phyloP scores from a whole-genome alignment of 163 green algal genomes.

The Chlamydomonas reinhardtii region DNA sequence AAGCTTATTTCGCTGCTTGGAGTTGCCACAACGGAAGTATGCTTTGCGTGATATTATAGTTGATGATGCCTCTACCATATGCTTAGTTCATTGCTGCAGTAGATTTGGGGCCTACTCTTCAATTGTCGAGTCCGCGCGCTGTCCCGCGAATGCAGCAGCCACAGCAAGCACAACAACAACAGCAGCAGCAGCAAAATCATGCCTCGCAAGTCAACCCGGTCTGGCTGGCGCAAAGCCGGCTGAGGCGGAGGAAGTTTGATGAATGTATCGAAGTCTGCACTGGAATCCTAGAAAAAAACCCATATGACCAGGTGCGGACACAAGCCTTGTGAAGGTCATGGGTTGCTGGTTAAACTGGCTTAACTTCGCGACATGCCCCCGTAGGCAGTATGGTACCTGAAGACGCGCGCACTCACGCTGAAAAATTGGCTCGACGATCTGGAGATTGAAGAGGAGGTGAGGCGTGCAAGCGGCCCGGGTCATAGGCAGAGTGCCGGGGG shows the following conservation, averaged over 20 bases:
- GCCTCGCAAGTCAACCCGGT: constrained; percentile 58
- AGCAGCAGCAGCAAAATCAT: not conserved
- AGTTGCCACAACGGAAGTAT: too few species aligned
- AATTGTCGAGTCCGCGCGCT: too few species aligned
- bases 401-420: constrained; percentile 80
- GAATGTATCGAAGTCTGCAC: constrained; percentile 80
- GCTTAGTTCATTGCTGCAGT: too few species aligned
- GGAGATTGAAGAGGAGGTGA: constrained; percentile 85
- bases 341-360: too few species aligned
- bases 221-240: constrained; percentile 74
- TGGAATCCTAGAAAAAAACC: constrained; percentile 72
- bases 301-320: constrained; percentile 77
- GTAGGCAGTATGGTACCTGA: constrained; percentile 85
- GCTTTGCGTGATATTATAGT: too few species aligned
- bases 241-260: constrained; percentile 75
- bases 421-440: constrained; percentile 89
- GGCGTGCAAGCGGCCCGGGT: not conserved
- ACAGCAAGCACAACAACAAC: not conserved
- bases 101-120: too few species aligned
- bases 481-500: too few species aligned
- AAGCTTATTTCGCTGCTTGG: too few species aligned
- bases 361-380: not conserved
- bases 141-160: not conserved
- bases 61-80: too few species aligned
- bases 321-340: not conserved